Evolutionary conservation across 2,329 filamentous ascomycete species (phyloP), one percentile per base, ranked within the genome.

Genomic region (Colletotrichum sp.): DNA sequence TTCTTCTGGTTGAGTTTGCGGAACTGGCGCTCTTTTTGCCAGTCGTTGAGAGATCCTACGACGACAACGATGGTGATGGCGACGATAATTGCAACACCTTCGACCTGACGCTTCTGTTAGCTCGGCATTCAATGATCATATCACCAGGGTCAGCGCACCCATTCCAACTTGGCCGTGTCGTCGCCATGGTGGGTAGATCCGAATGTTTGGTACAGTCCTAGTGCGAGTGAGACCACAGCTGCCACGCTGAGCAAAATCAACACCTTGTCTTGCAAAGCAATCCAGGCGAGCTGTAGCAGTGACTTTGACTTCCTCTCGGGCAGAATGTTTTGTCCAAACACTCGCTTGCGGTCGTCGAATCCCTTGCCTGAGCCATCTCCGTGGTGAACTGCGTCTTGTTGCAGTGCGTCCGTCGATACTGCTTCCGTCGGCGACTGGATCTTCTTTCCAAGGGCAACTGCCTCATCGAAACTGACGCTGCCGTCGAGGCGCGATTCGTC

Each of bases 1-100:
- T 96, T 96, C 82, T 95, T 95, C 83, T 92, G 92, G 84, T 96
- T 96, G 74, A 96, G 86, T 82, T 95, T 95, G 61, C 94, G 93
- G 79, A 96, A 96, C 80, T 95, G 94, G 60, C 93, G 90, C 82
- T 96, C 94, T 83, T 96, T 96, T 81, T 96, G 94, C 89, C 93
- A 96, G 81, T 96, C 94, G 78, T 95, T 96, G 55, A 93, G 85
- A n/a, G 94, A 94, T 74, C 94, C 94, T 22, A 95, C 94, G 19
- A 93, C 83, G 5, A 96, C 93, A 64, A 96, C 94, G 78, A 96
- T 93, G 16, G 93, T 82, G 75, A 96, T 95, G 61, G 94, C 94
- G n/a, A 93, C 90, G 60, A 95, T 92, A 77, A 96, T 95, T 16
- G 94, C 94, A 9, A 96, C 92, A 78, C 94, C 94, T 83, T 96